phyloP scores from a whole-genome alignment of 805 yeast species.

The Schizosaccharomyces osmophilus region DNA sequence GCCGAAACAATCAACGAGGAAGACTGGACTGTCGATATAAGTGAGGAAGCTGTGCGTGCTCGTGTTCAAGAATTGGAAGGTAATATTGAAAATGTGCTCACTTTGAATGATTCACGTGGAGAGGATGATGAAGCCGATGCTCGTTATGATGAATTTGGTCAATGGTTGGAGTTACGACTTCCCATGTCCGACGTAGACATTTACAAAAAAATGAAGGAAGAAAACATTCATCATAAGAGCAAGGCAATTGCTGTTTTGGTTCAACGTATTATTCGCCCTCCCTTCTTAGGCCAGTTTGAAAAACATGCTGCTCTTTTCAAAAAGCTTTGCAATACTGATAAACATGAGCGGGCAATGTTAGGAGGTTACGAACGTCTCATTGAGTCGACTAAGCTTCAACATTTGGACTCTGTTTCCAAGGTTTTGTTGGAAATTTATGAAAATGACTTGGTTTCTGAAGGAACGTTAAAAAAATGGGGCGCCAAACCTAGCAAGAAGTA shows the following conservation, averaged over 20 bases:
- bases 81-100: slow-evolving; percentile 13
- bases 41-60: slow-evolving; percentile 81
- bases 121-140: slow-evolving; percentile 16
- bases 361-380: slow-evolving; percentile 91
- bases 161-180: slow-evolving; percentile 52
- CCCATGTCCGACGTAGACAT: slow-evolving; percentile 64
- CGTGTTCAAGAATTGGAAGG: slow-evolving; percentile 67
- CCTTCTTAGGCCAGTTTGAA: slow-evolving; percentile 45
- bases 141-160: slow-evolving; percentile 57
- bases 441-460: slow-evolving; percentile 65
- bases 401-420: slow-evolving; percentile 54
- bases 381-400: slow-evolving; percentile 53
- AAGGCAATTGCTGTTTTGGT: slow-evolving; percentile 78
- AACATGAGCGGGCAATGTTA: slow-evolving; percentile 63
- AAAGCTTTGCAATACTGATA: slow-evolving; percentile 31
- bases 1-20: slow-evolving; percentile 36
- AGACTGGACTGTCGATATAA: slow-evolving; percentile 94
- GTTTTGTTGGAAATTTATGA: slow-evolving; percentile 62
- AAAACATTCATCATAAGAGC: slow-evolving; percentile 45
- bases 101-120: slow-evolving; percentile 10
- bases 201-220: slow-evolving; percentile 65
- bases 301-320: slow-evolving; percentile 62
- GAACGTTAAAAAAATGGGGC: slow-evolving; percentile 61
- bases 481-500: slow-evolving; percentile 76
- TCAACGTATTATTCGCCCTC: slow-evolving; percentile 49